phyloP scores from a whole-genome alignment of 306 rosid genomes.

The Vicia faba region DNA sequence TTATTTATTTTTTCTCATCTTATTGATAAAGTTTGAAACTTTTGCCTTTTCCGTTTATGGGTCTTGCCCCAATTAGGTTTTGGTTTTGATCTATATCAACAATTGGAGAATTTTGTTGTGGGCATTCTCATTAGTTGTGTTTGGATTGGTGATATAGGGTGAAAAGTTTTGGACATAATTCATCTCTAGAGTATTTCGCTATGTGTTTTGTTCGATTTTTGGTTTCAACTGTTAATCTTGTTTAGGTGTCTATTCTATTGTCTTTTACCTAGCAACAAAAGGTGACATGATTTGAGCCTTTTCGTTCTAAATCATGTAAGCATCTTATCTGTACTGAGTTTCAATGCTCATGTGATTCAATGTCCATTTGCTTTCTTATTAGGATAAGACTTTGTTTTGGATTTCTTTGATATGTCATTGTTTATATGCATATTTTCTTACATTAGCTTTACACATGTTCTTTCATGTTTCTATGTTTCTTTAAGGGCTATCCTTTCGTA shows the following conservation, averaged over 20 bases:
- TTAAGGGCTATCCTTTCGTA: constrained; percentile 86
- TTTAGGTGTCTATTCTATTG: background rate
- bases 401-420: constrained; percentile 9
- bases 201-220: background rate
- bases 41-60: constrained; percentile 3
- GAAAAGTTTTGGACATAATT: background rate
- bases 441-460: background rate
- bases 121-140: background rate
- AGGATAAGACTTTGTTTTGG: no score
- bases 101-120: background rate
- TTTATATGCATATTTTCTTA: background rate
- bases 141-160: background rate
- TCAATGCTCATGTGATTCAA: constrained; percentile 2
- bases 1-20: background rate
- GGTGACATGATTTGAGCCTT: background rate
- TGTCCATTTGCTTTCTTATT: no score
- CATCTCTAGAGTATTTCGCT: background rate
- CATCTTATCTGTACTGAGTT: constrained; percentile 6
- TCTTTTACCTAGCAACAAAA: background rate
- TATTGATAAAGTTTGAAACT: constrained; percentile 21
- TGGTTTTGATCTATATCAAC: constrained; percentile 9
- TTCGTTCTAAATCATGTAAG: constrained; percentile 1
- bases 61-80: constrained; percentile 5
- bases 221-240: background rate
- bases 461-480: constrained; percentile 29